Evolutionary conservation across 495 filamentous ascomycete genomes (phyloP).

Genomic region (Penicillium maclennaniae): DNA sequence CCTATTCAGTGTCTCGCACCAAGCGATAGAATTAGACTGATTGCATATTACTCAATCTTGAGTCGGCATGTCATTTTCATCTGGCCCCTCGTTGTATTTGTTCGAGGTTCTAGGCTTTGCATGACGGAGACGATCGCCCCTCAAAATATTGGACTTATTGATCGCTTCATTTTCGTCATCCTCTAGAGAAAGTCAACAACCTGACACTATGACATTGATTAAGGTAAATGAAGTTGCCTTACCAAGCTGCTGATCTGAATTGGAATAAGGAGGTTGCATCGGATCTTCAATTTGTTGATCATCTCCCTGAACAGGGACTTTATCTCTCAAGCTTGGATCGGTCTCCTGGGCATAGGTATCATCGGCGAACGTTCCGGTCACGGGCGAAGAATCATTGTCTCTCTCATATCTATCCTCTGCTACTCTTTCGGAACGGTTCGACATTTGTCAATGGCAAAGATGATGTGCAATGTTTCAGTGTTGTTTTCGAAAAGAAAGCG

Average conservation of each 20-base stretch:
- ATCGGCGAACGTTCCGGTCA: conserved; percentile 16
- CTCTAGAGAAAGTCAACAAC: neutral
- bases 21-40: too few species aligned
- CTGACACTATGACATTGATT: too few species aligned
- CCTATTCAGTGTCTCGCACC: too few species aligned
- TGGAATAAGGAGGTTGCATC: conserved; percentile 3
- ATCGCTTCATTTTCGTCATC: conserved; percentile 2
- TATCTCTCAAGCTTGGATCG: neutral
- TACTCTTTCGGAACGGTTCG: conserved; percentile 22
- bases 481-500: too few species aligned
- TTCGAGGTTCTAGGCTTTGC: conserved; percentile 22
- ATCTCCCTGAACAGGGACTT: conserved; percentile 8
- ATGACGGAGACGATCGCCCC: conserved; percentile 26
- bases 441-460: too few species aligned
- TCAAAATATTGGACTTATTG: conserved; percentile 17
- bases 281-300: conserved; percentile 1
- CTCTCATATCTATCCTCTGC: conserved; percentile 29
- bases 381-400: conserved; percentile 24
- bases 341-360: neutral
- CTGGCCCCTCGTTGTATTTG: conserved; percentile 28
- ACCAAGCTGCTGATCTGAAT: conserved; percentile 8
- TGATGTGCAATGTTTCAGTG: too few species aligned
- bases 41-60: neutral
- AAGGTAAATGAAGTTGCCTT: too few species aligned
- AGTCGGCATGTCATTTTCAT: conserved; percentile 27